Evolutionary conservation across 768 basidiomycete genomes (phyloP).

Genomic region (Termitomyces sp.): DNA sequence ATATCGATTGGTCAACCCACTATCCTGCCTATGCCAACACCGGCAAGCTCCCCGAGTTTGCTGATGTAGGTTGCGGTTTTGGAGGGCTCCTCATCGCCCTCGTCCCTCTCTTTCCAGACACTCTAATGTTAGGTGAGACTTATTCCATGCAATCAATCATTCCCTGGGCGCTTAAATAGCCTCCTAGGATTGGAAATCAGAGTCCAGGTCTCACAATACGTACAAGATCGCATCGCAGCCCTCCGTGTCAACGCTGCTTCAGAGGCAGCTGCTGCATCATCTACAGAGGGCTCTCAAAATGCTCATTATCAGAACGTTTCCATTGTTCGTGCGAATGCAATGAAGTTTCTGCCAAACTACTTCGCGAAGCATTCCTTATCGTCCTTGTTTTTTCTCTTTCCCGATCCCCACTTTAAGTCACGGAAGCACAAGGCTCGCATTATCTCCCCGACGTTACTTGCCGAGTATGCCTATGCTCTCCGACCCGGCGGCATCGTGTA

Average conservation of each 20-base stretch:
- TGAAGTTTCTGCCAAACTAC: constrained; percentile 98
- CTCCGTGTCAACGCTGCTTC: constrained; percentile 63
- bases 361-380: constrained; percentile 87
- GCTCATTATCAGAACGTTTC: constrained; percentile 82
- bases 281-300: constrained; percentile 11
- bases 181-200: constrained; percentile 93
- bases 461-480: constrained; percentile 94
- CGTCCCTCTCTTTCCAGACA: constrained; percentile 87
- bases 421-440: constrained; percentile 99
- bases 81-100: constrained; percentile 88
- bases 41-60: constrained; percentile 80
- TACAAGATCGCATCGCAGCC: constrained; percentile 90
- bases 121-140: constrained; percentile 82
- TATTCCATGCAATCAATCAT: not conserved
- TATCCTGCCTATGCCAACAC: constrained; percentile 64
- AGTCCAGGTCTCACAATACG: constrained; percentile 93
- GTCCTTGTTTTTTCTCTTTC: constrained; percentile 96
- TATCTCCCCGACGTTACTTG: constrained; percentile 94
- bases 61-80: constrained; percentile 97
- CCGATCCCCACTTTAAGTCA: constrained; percentile 97
- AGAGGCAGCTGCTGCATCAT: constrained; percentile 20
- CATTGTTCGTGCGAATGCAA: constrained; percentile 91
- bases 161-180: not conserved
- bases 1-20: constrained; percentile 78
- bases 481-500: constrained; percentile 93